Evolutionary conservation across 352 stramenopile species (phyloP).

Genomic region (Pythium volutum): DNA sequence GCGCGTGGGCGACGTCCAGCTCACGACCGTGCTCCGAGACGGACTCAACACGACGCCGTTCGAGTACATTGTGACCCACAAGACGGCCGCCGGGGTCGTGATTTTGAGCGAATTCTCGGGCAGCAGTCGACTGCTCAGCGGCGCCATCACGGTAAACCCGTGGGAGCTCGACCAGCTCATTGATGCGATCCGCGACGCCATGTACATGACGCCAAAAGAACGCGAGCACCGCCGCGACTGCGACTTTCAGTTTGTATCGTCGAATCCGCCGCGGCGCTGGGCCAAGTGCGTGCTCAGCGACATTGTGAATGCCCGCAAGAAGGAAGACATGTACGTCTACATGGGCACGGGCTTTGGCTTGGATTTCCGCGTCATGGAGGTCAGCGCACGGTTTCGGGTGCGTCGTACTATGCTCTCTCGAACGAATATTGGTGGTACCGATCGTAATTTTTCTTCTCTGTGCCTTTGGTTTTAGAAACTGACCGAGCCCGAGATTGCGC

Average conservation of each 20-base stretch:
- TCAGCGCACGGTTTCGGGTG: constrained; percentile 90
- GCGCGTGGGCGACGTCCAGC: constrained; percentile 71
- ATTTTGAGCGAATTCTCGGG: constrained; percentile 98
- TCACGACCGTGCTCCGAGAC: constrained; percentile 72
- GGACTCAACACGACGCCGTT: constrained; percentile 81
- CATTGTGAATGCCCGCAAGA: constrained; percentile 76
- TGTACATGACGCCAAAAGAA: constrained; percentile 74
- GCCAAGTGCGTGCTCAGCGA: constrained; percentile 70
- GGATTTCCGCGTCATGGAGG: constrained; percentile 95
- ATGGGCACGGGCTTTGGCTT: constrained; percentile 94
- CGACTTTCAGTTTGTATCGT: constrained; percentile 73
- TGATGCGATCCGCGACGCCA: constrained; percentile 59
- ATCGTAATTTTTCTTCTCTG: neutral
- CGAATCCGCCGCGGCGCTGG: constrained; percentile 67
- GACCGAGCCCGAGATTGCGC: constrained; percentile 55
- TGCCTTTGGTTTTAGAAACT: constrained; percentile 51
- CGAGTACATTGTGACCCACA: constrained; percentile 80
- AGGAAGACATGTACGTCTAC: constrained; percentile 75
- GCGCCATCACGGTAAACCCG: constrained; percentile 96
- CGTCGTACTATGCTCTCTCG: constrained; percentile 27
- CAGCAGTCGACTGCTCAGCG: constrained; percentile 93
- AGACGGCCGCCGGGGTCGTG: constrained; percentile 80
- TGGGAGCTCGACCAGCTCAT: constrained; percentile 92
- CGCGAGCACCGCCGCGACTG: constrained; percentile 69
- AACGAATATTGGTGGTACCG: neutral